Conservation (phyloP, 768 basidiomycete species). For the Naganishia randhawae region DNA sequence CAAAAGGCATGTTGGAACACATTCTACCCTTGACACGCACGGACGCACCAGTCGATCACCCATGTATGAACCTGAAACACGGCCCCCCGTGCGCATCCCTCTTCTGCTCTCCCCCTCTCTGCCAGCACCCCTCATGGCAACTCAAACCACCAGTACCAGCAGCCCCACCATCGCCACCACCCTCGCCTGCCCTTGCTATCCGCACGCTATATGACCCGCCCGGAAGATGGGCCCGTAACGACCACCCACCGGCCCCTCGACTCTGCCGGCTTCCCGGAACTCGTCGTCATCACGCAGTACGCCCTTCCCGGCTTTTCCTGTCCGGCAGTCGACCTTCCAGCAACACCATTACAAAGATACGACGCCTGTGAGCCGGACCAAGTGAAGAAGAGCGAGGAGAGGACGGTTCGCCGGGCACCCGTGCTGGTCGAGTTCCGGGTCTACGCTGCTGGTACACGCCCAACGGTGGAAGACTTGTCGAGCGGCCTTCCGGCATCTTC, state of each 20-base stretch:
- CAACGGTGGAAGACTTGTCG: background rate
- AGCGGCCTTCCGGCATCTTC: background rate
- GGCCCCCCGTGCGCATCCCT: no score
- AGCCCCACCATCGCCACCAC: background rate
- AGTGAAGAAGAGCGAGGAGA: background rate
- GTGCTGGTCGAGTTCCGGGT: conserved; percentile 10
- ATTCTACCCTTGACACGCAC: no score
- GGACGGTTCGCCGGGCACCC: background rate
- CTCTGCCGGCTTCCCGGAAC: background rate
- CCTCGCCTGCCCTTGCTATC: no score
- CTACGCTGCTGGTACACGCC: background rate
- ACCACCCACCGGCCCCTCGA: conserved; percentile 4
- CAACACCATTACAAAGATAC: no score
- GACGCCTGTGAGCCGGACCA: no score
- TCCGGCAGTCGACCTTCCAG: background rate
- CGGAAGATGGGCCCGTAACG: conserved; percentile 15
- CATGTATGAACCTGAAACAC: no score
- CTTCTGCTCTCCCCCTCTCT: no score
- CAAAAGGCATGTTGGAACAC: no score
- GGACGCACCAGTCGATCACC: no score
- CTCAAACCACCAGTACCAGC: background rate
- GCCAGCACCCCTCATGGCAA: background rate
- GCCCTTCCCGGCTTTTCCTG: background rate
- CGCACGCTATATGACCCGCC: conserved; percentile 4
- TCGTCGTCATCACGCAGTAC: conserved; percentile 7